Base-by-base conservation (phyloP, 306 rosid species). In the Crotalaria pallida region DNA sequence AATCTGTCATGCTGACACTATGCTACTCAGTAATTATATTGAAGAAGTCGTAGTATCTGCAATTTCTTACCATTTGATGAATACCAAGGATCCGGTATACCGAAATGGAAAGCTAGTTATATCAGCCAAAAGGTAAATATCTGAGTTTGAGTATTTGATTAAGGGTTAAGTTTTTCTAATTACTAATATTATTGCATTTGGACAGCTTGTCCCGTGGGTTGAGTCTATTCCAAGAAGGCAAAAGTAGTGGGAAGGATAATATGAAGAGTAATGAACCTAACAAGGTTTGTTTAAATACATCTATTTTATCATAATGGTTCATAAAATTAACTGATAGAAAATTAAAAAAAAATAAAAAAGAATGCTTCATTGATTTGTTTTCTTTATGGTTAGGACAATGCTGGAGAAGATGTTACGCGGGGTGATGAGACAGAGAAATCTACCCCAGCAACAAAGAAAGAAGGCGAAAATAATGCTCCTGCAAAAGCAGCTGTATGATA, bases 21-120 rank as follows among this genome's bases (percentile, higher is more conserved):
- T 58, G 77, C 67, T 86, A 36, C 83, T 90, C 36, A 49, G 94
- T 77, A 74, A 72, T 65, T 63, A 72, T 55, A 90, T 88, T 18
- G 86, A 90, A 73, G 94, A 88, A 67, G 83, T 86, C 41, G 87
- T 88, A 24, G 63, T 82, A 7, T 82, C 92, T 3, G 89, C 94
- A 33, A 81, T 90, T 51, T 87, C 92, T 11, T 26, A 80, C 76
- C 88, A 90, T 71, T 83, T 87, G 80, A 85, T 79, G 85, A 52
- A 86, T 13, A 86, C 60, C 15, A 73, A 78, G 65, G 77, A 82
- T 53, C 94, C 89, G 0, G 86, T 81, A 75, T 88, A 90, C 63
- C 76, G 94, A 48, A 90, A 90, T 73, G 95, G 94, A 71, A 90
- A 88, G 78, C 88, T 90, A 82, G 75, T 90, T 59, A 82, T 90